Conservation (phyloP, 2,329 filamentous ascomycete genomes). For the Nigrospora oryzae region DNA sequence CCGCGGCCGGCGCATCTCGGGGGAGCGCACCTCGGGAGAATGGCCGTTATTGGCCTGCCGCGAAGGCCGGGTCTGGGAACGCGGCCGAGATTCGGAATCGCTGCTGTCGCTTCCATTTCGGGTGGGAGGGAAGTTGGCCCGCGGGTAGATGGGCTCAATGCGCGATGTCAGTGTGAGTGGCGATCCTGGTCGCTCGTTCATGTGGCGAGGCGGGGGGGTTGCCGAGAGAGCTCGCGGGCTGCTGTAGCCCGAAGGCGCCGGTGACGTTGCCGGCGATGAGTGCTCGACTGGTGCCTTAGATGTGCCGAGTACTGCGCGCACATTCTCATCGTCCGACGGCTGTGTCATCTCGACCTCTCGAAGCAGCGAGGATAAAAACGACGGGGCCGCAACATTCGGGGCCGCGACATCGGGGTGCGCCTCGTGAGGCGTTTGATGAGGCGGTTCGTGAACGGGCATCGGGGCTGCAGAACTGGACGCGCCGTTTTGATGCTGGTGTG, state of each 20-base stretch:
- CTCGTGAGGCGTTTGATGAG: too few relatives aligned
- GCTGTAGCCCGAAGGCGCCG: conserved; percentile 53
- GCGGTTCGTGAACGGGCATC: conserved; percentile 11
- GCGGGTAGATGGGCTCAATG: conserved; percentile 66
- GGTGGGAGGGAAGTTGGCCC: conserved; percentile 41
- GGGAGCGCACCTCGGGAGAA: conserved; percentile 18
- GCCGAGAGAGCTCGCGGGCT: conserved; percentile 60
- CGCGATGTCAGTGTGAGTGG: conserved; percentile 59
- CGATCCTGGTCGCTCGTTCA: conserved; percentile 55
- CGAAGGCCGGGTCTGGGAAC: conserved; percentile 18
- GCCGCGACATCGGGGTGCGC: not conserved
- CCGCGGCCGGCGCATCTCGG: conserved; percentile 45
- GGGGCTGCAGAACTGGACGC: conserved; percentile 5
- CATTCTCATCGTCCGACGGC: conserved; percentile 47
- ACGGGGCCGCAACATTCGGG: conserved; percentile 42
- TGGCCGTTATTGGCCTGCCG: conserved; percentile 15
- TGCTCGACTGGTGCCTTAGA: conserved; percentile 20
- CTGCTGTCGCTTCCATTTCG: conserved; percentile 32
- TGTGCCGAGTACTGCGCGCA: conserved; percentile 29
- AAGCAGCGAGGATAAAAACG: conserved; percentile 77
- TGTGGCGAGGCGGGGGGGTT: conserved; percentile 60
- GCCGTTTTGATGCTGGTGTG: conserved; percentile 17
- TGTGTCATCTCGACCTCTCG: conserved; percentile 73
- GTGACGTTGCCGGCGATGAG: conserved; percentile 61
- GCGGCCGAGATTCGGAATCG: conserved; percentile 32